Conservation (phyloP, 2,329 filamentous ascomycete genomes). For the Teratosphaeria viscida region DNA sequence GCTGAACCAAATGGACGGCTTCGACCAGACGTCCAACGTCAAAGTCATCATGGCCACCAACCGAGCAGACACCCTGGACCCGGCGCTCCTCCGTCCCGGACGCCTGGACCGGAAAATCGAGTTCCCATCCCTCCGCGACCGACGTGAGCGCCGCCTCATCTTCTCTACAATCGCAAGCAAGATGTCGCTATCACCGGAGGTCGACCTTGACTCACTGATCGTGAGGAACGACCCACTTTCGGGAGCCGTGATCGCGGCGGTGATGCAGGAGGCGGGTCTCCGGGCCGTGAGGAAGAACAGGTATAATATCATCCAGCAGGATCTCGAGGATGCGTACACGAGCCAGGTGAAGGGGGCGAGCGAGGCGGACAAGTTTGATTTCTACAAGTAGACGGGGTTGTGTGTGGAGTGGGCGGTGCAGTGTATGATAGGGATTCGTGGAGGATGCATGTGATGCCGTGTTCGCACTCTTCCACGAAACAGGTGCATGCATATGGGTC, state of each 20-base stretch:
- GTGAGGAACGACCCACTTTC: constrained; percentile 92
- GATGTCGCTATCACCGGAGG: constrained; percentile 95
- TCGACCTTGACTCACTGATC: constrained; percentile 91
- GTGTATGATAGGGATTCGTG: neutral
- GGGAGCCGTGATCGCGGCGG: constrained; percentile 91
- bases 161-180: constrained; percentile 94
- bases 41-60: constrained; percentile 99
- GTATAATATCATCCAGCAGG: constrained; percentile 97
- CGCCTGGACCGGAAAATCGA: constrained; percentile 97
- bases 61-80: constrained; percentile 92
- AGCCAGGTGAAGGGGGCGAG: constrained; percentile 83
- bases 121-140: constrained; percentile 88
- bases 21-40: constrained; percentile 97
- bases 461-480: neutral
- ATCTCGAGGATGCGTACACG: constrained; percentile 94
- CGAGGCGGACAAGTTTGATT: constrained; percentile 71
- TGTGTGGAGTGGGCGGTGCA: neutral
- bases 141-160: constrained; percentile 88
- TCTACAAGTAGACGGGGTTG: constrained; percentile 57
- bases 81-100: constrained; percentile 84
- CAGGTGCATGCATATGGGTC: neutral
- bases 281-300: constrained; percentile 92
- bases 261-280: constrained; percentile 97
- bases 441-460: neutral
- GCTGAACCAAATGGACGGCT: constrained; percentile 99